Percentiles rank a stretch among this genome's conserved stretches.
Conservation (phyloP, 108 stramenopile genomes). For the Cyclotella cryptica region DNA sequence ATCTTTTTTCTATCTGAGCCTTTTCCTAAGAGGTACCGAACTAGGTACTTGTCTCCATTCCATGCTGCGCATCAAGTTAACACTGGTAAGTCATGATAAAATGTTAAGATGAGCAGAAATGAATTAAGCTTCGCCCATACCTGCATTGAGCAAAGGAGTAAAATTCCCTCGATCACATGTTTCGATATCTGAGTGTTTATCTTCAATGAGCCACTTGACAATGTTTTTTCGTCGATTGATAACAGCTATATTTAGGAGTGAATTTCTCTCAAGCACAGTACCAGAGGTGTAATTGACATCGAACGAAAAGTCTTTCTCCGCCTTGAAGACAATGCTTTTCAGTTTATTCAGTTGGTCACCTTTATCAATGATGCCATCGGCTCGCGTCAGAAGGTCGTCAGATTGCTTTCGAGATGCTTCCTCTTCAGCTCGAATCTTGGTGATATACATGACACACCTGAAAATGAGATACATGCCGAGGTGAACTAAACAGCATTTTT, state of each 20-base stretch:
- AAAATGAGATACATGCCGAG: not conserved
- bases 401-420: constrained; percentile 64
- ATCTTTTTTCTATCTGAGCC: constrained; percentile 67
- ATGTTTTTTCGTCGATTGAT: constrained; percentile 76
- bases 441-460: constrained; percentile 67
- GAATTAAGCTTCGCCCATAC: constrained; percentile 38
- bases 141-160: constrained; percentile 84
- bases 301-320: constrained; percentile 69
- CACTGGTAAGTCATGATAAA: not conserved
- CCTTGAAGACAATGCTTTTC: constrained; percentile 69
- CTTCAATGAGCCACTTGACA: constrained; percentile 78
- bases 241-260: constrained; percentile 80
- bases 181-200: constrained; percentile 78
- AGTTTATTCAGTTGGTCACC: constrained; percentile 74
- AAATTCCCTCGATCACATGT: constrained; percentile 79
- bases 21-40: constrained; percentile 68
- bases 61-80: constrained; percentile 33
- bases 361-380: constrained; percentile 55
- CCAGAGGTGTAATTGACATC: constrained; percentile 78
- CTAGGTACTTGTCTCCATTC: constrained; percentile 67
- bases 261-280: constrained; percentile 83
- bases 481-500: not conserved
- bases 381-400: constrained; percentile 73
- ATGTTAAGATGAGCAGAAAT: not conserved
- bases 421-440: constrained; percentile 59